These are phyloP conservation scores for Hygrophorus pudorinus DNA, from an alignment of 768 basidiomycete genomes.

Conservation along the genomic window DNA sequence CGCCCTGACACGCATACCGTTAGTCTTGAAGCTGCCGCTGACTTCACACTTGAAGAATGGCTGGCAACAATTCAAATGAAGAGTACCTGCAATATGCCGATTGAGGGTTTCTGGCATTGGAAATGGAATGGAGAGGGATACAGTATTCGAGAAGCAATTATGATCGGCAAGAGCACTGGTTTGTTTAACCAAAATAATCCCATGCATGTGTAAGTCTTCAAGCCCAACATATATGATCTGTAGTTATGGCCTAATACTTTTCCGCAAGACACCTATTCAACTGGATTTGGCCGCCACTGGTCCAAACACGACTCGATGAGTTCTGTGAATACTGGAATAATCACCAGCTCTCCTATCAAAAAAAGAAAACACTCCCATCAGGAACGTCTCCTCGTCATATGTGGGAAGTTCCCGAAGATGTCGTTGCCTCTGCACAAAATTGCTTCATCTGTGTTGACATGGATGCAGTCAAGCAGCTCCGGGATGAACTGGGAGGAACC, in stretches of 20 bases:
- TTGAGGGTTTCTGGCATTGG: slow-evolving; percentile 18
- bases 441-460: background rate
- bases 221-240: background rate
- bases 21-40: slow-evolving; percentile 9
- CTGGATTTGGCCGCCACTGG: slow-evolving; percentile 18
- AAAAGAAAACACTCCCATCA: background rate
- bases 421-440: background rate
- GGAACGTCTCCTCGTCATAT: slow-evolving; percentile 1
- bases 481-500: slow-evolving; percentile 2
- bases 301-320: slow-evolving; percentile 12
- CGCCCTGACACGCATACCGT: background rate
- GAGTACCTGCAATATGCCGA: slow-evolving; percentile 17
- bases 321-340: slow-evolving; percentile 16
- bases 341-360: slow-evolving; percentile 5
- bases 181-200: background rate
- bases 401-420: background rate
- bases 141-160: background rate
- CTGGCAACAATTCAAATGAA: slow-evolving; percentile 12
- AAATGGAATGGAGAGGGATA: slow-evolving; percentile 9
- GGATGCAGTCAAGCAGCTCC: slow-evolving; percentile 4
- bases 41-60: slow-evolving; percentile 8
- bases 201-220: background rate
- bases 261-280: slow-evolving; percentile 9
- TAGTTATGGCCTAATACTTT: slow-evolving; percentile 1
- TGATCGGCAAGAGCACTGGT: background rate